These are phyloP conservation scores for Gossypium gossypioides DNA, from an alignment of 441 rosid genomes.

Conservation along the genomic window DNA sequence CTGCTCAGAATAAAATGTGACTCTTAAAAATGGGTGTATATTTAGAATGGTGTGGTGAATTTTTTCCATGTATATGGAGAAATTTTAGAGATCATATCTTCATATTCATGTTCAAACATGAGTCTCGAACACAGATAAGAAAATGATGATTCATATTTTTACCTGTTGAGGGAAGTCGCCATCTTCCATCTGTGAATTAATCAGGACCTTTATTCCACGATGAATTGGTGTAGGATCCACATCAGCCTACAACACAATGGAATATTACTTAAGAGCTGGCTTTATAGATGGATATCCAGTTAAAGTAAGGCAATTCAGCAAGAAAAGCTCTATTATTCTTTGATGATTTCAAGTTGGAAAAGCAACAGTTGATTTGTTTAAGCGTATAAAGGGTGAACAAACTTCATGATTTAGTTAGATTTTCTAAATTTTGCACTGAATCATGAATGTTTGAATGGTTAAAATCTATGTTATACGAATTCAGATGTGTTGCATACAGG, in stretches of 20 bases:
- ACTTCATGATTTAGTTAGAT: background rate
- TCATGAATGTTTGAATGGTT: too few species aligned
- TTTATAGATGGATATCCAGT: too few species aligned
- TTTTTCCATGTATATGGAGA: too few species aligned
- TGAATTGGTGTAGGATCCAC: slow-evolving; percentile 30
- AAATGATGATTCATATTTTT: background rate
- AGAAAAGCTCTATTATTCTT: background rate
- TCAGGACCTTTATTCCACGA: slow-evolving; percentile 25
- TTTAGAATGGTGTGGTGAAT: too few species aligned
- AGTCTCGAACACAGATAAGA: background rate
- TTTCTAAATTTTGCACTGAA: too few species aligned
- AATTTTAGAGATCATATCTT: too few species aligned
- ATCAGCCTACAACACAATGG: slow-evolving; percentile 14
- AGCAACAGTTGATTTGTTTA: background rate
- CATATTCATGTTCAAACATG: background rate
- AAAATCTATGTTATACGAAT: too few species aligned
- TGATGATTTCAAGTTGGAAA: background rate
- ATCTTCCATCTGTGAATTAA: slow-evolving; percentile 37
- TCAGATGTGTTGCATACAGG: too few species aligned
- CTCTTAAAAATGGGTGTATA: too few species aligned
- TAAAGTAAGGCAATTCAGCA: background rate
- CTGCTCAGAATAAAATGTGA: too few species aligned
- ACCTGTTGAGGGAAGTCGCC: slow-evolving; percentile 48
- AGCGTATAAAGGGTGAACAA: background rate
- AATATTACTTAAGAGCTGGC: background rate